Base-by-base conservation (phyloP, 495 filamentous ascomycete species). In the Penicillium simplicissimum region DNA sequence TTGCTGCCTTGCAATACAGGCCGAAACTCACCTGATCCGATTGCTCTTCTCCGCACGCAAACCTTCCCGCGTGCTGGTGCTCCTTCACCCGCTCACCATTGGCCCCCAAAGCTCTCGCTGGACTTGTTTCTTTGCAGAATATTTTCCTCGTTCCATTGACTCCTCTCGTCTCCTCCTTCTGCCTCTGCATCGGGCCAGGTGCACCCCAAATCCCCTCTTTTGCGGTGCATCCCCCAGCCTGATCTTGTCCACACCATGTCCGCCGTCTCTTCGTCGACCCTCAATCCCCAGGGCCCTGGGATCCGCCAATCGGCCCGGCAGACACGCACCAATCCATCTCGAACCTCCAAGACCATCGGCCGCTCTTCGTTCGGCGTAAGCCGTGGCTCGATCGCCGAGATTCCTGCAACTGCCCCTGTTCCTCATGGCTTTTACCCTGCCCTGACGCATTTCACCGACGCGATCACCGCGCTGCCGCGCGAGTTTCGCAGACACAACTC, bases 401-500 rank as follows among this genome's bases (percentile, higher is more conserved):
- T 77, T 52, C 60, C 73, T 43, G 58, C 75, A 37, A 67, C 70
- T 14, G 54, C 73, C 57, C 67, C 72, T 66, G 70, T 72, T 28
- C 71, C 79, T 34, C 84, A 84, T 45, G 87, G 87, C 40, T 88
- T 98, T 79, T 96, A 94, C 67, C 96, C 95, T 55, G 96, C 93
- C 25, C 88, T 97, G 61, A 93, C 91, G 31, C 90, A 94, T 77
- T 99, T 98, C 74, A 89, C 93, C 58, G 93, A 98, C 74, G 87
- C 93, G 49, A 90, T 97, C 66, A 89, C 90, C 19, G 94, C 96
- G 25, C 87, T 99, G 6, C 95, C 95, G 8, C 90, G 92, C 71
- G 95, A 99, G 70, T 91, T 96, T 55, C 90, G 96, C 58, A 85
- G 92, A 61, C 94, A 99, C 73, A 96, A 96, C 69, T 95, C 93